Base-by-base conservation (phyloP, 805 yeast genomes). In the Saccharomyces kudriavzevii region DNA sequence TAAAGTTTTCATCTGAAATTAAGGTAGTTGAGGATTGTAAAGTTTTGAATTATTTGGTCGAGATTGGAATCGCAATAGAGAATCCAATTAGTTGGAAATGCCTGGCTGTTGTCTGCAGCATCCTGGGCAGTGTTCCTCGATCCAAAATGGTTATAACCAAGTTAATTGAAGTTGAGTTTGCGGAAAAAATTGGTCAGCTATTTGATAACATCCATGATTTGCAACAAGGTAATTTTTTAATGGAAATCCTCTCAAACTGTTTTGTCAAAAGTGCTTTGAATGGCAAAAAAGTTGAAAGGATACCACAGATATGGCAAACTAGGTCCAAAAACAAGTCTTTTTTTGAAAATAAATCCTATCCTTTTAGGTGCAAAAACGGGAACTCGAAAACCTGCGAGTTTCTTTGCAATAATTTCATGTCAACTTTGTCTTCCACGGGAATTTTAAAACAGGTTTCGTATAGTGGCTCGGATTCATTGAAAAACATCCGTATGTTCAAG, bases 281-380 rank as follows among this genome's bases (percentile, higher is more conserved):
- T 17, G 50, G 40, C 28, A 54, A 54, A 17, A 60, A 56, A 3
- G 55, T 54, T 11, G 52, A 55, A 5, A 48, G 52, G 17, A 56
- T 57, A 26, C 65, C 62, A 26, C 24, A 31, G 4, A 22, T 62
- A 27, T 64, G 66, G 66, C 49, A 51, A 11, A 60, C 57, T 11
- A 27, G 35, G 4, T 43, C 43, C 6, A 54, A 54, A 52, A 59
- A 56, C 28, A 52, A 50, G 4, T 31, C 29, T 4, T 56, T 64
- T 40, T 64, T 64, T 43, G 53, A 50, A 13, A 57, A 50, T 50
- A 43, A 49, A 22, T 45, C 48, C 2, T 61, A 60, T 45, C 66
- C 65, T 14, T 51, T 53, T 22, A 54, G 58, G 8, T 56, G 59
- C 2, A 50, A 40, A 47, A 56, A 55, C 51, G 60, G 59, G 3